Base-by-base conservation (phyloP, 495 filamentous ascomycete species). In the Penicillium dipodomyicola region DNA sequence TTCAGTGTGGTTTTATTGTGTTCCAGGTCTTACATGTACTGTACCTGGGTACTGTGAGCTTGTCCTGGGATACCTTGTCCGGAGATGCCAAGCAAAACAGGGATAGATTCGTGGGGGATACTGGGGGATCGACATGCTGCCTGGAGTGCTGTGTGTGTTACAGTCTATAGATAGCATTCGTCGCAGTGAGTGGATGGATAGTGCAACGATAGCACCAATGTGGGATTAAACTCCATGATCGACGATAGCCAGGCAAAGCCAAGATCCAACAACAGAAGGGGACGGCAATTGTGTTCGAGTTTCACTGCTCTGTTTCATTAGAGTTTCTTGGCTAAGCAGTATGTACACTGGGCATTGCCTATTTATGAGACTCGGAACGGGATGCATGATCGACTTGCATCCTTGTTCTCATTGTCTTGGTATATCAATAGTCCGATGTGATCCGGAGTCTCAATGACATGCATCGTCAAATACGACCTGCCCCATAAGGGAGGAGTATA, bases 51-150 rank as follows among this genome's bases (percentile, higher is more conserved):
- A 14, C 27, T 9, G 29, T 14, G 9, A 29, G 22, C 3, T 11
- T 27, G 7, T 47, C 20, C 32, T 9, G 25, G 42, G 42, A 47
- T 47, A 27, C 42, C 52, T 29, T 54, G 43, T 54, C 32, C 33
- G n/a, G 40, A 6, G 1, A 37, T 54, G 43, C 52, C 43, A 54
- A 54, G 52, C 12, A 29, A 29, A 12, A 33, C 30, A 54, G 52
- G 42, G 52, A 54, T 54, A 14, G 39, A 54, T 54, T 54, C 43
- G 52, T 35, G 42, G 52, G 42, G 52, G 43, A 37, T 46, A 15
- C 33, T 12, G 15, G 33, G 33, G 8, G 52, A 54, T 54, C 52
- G 32, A 33, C 52, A 27, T 37, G 52, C 32, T 46, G 37, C 30
- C 51, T 46, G 42, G 30, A 14, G 40, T 45, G 40, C 49, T 29